A percentile compares a stretch with the other conserved stretches of the same genome.
Evolutionary conservation across 345 rosid species (phyloP).

Genomic region (Linum lewisii): DNA sequence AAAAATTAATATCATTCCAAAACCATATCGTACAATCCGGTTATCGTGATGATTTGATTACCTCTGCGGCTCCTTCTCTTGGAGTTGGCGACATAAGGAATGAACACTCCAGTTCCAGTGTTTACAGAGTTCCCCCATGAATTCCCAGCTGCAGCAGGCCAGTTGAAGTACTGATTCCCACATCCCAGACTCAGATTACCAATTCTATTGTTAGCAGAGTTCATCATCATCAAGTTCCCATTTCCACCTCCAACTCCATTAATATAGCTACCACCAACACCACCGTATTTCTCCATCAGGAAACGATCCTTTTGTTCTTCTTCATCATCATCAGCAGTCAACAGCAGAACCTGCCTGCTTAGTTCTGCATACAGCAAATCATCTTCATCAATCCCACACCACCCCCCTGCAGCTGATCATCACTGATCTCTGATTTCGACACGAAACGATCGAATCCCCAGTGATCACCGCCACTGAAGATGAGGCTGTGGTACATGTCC

Average conservation of each 20-base stretch:
- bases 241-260: neutral
- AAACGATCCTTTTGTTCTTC: neutral
- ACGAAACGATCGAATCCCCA: no score
- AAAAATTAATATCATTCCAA: no score
- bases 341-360: neutral
- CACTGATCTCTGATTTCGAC: no score
- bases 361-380: neutral
- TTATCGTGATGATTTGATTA: no score
- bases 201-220: neutral
- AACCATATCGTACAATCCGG: neutral
- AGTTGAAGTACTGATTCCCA: neutral
- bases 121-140: neutral
- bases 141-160: neutral
- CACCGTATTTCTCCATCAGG: neutral
- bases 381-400: neutral
- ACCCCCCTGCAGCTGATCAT: no score
- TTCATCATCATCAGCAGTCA: neutral
- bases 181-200: neutral
- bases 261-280: neutral
- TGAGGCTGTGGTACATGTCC: neutral
- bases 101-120: slow-evolving; percentile 3
- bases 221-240: neutral
- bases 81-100: neutral
- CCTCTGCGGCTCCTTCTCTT: slow-evolving; percentile 1
- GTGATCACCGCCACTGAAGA: neutral